A percentile compares a stretch with the other conserved stretches of the same genome.
phyloP scores from a whole-genome alignment of 164 flowering plant genomes.

The Nymphaea colorata region DNA sequence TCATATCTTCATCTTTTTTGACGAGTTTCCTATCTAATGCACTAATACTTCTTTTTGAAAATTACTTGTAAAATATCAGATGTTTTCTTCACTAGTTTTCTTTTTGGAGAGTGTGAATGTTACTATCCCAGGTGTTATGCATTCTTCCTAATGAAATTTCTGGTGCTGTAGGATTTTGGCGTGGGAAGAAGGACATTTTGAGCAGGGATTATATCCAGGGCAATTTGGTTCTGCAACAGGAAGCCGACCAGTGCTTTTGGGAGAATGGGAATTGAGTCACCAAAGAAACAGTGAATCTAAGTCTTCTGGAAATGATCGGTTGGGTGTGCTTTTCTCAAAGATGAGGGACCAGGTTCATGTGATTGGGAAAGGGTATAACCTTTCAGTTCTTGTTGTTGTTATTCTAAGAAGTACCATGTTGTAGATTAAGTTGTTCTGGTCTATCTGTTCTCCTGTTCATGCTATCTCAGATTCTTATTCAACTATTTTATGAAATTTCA shows the following conservation, averaged over 20 bases:
- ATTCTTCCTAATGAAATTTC: not conserved
- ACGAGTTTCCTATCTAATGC: too few species aligned
- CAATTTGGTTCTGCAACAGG: slow-evolving; percentile 20
- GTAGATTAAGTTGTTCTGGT: too few species aligned
- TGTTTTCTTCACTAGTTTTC: too few species aligned
- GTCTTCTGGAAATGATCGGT: slow-evolving; percentile 23
- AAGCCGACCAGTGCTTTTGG: slow-evolving; percentile 17
- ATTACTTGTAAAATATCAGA: too few species aligned
- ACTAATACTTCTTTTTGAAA: too few species aligned
- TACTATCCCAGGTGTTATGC: too few species aligned
- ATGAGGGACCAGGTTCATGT: slow-evolving; percentile 51
- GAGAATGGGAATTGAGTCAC: slow-evolving; percentile 29
- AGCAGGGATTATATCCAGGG: slow-evolving; percentile 13
- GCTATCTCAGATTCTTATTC: too few species aligned
- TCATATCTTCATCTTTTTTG: too few species aligned
- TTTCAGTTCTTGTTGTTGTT: not conserved
- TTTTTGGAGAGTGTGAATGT: too few species aligned
- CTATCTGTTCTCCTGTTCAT: too few species aligned
- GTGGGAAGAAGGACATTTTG: slow-evolving; percentile 79
- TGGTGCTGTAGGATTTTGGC: slow-evolving; percentile 48
- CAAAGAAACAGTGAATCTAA: slow-evolving; percentile 11
- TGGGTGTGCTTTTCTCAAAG: slow-evolving; percentile 34
- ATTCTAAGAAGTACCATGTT: too few species aligned
- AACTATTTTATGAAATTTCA: too few species aligned
- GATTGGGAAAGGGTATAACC: slow-evolving; percentile 75